These are phyloP conservation scores for Xanthoconium purpureum DNA, from an alignment of 768 basidiomycete species.

Conservation along the genomic window DNA sequence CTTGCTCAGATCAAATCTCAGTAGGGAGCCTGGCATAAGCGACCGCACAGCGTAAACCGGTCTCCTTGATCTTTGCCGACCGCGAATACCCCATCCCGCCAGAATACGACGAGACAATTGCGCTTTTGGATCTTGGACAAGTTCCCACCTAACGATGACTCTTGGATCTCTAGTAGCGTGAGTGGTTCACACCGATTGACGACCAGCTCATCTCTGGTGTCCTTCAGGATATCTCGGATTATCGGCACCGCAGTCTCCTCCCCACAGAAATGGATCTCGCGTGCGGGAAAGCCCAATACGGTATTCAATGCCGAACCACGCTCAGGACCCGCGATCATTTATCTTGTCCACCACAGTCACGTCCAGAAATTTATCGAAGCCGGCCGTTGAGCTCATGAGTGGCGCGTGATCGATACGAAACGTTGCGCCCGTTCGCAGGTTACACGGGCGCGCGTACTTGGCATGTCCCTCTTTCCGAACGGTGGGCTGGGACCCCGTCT, in stretches of 20 bases:
- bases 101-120: slow-evolving; percentile 90
- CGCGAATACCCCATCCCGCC: slow-evolving; percentile 68
- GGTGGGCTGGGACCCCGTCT: slow-evolving; percentile 22
- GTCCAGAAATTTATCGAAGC: slow-evolving; percentile 43
- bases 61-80: slow-evolving; percentile 61
- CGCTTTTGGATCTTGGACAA: slow-evolving; percentile 64
- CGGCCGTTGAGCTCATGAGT: slow-evolving; percentile 77
- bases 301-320: slow-evolving; percentile 87
- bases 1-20: slow-evolving; percentile 89
- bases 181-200: slow-evolving; percentile 85
- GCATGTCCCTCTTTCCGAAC: slow-evolving; percentile 40
- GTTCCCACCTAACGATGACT: slow-evolving; percentile 59
- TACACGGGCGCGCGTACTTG: slow-evolving; percentile 63
- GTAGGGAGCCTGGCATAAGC: slow-evolving; percentile 92
- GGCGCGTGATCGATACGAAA: slow-evolving; percentile 57
- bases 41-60: slow-evolving; percentile 81
- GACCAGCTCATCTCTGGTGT: slow-evolving; percentile 79
- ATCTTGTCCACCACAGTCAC: slow-evolving; percentile 97
- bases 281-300: slow-evolving; percentile 69
- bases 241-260: slow-evolving; percentile 89
- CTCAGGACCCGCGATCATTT: slow-evolving; percentile 74
- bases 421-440: slow-evolving; percentile 92
- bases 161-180: slow-evolving; percentile 73
- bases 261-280: slow-evolving; percentile 91
- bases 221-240: slow-evolving; percentile 59